Evolutionary conservation across 2,329 filamentous ascomycete genomes (phyloP), one percentile per base, ranked within the genome.

Genomic region (Sclerotinia nivalis): DNA sequence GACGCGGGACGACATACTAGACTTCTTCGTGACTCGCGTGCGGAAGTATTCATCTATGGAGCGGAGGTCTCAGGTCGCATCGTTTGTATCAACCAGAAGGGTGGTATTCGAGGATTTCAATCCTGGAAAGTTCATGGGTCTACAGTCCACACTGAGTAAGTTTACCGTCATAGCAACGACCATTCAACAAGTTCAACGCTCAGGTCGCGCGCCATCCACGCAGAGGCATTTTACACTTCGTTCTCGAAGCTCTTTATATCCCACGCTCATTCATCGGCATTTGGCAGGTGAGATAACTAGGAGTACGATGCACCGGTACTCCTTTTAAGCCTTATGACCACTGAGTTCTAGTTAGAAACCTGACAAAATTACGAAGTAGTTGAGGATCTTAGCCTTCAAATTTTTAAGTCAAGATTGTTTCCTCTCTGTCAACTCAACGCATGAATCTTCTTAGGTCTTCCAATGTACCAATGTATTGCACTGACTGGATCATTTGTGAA

Each of bases 161-260:
- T 69, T 64, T 47, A 25, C 56, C n/a, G 25, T 69, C 49, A 45
- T 64, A 54, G 58, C 66, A 69, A 62, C 37, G 25, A 37, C n/a
- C 15, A 40, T 31, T 45, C 34, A 62, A 13, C 15, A 18, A 54
- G 18, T 40, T 18, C 15, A 47, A 55, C 66, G 66, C 66, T 69
- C 66, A 69, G 66, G 34, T 69, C 66, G 58, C 66, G 45, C 47
- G 28, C 66, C 25, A 34, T 62, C 15, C 8, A 45, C 25, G 45
- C 34, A 40, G 37, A 45, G 66, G 47, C 66, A 55, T 69, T 69
- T 69, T 64, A 37, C 25, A 43, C 25, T 54, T 28, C 34, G 28
- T 69, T 34, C 55, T 49, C 43, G 66, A 68, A 68, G 66, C 66
- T 61, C 25, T 54, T 45, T 68, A n/a, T 25, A 28, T 68, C 34